Evolutionary conservation across 2,329 filamentous ascomycete species (phyloP).

Genomic region (Penicillium janthinellum): DNA sequence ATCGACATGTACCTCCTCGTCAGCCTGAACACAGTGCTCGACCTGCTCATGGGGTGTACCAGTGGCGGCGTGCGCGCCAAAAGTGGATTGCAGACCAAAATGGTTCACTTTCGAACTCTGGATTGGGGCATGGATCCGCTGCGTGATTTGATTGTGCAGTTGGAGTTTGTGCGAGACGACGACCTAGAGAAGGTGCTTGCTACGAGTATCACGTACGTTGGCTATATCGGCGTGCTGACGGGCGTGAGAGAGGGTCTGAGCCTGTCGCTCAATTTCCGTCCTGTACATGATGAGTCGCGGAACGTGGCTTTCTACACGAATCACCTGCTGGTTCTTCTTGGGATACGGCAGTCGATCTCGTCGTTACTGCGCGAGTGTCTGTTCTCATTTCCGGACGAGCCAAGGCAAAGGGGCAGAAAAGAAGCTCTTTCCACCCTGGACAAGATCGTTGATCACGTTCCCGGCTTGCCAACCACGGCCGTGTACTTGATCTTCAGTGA

Average conservation of each 20-base stretch:
- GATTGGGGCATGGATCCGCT: slow-evolving; percentile 59
- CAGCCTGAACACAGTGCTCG: slow-evolving; percentile 64
- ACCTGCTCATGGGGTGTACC: slow-evolving; percentile 67
- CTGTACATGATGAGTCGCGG: slow-evolving; percentile 48
- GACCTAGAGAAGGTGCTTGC: slow-evolving; percentile 44
- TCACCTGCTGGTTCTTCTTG: slow-evolving; percentile 57
- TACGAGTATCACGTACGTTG: slow-evolving; percentile 52
- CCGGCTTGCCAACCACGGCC: slow-evolving; percentile 50
- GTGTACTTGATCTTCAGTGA: slow-evolving; percentile 61
- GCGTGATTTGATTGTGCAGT: slow-evolving; percentile 53
- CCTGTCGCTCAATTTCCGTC: slow-evolving; percentile 56
- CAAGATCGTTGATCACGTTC: slow-evolving; percentile 38
- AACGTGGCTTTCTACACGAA: slow-evolving; percentile 51
- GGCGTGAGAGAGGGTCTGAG: slow-evolving; percentile 51
- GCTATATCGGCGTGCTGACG: slow-evolving; percentile 54
- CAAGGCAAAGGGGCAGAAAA: neutral
- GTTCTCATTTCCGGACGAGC: slow-evolving; percentile 31
- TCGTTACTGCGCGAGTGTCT: slow-evolving; percentile 52
- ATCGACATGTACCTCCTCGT: slow-evolving; percentile 63
- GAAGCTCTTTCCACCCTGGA: slow-evolving; percentile 16
- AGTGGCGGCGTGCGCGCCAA: slow-evolving; percentile 51
- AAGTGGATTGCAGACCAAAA: slow-evolving; percentile 21
- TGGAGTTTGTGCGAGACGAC: slow-evolving; percentile 50
- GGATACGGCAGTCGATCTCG: slow-evolving; percentile 56
- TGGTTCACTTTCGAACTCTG: slow-evolving; percentile 48